A percentile compares a stretch with the other conserved stretches of the same genome.
These are phyloP conservation scores for Phytophthora fragariaefolia DNA, from an alignment of 352 stramenopile genomes.

Conservation along the genomic window DNA sequence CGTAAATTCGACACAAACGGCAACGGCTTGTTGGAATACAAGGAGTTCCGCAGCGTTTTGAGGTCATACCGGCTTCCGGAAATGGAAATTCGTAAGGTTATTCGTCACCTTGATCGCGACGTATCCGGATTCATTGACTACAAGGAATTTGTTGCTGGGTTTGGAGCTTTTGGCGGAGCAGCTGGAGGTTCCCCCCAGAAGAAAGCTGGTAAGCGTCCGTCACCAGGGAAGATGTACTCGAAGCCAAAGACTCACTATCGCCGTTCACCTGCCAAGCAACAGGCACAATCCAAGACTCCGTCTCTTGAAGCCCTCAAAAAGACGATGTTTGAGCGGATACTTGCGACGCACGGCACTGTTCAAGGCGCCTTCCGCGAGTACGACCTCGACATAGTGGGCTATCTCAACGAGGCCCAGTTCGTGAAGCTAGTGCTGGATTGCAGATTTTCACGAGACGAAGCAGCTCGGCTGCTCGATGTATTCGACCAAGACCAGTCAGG, in stretches of 20 bases:
- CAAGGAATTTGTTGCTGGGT: slow-evolving; percentile 66
- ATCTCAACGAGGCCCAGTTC: slow-evolving; percentile 51
- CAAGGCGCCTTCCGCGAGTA: slow-evolving; percentile 63
- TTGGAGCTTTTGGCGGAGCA: slow-evolving; percentile 27
- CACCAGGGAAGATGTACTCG: slow-evolving; percentile 8
- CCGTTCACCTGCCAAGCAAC: slow-evolving; percentile 21
- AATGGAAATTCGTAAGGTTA: slow-evolving; percentile 74
- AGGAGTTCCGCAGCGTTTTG: slow-evolving; percentile 70
- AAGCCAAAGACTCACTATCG: slow-evolving; percentile 23
- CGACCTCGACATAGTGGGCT: slow-evolving; percentile 47
- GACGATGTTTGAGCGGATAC: slow-evolving; percentile 47
- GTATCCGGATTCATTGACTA: slow-evolving; percentile 82
- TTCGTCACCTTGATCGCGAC: slow-evolving; percentile 67
- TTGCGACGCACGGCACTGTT: slow-evolving; percentile 50
- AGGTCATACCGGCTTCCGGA: slow-evolving; percentile 67
- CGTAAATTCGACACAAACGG: slow-evolving; percentile 74
- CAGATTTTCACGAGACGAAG: slow-evolving; percentile 39
- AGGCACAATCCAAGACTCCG: slow-evolving; percentile 25
- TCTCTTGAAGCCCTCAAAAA: slow-evolving; percentile 55
- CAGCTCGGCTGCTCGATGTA: slow-evolving; percentile 35
- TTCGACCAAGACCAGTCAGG: slow-evolving; percentile 61
- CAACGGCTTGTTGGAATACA: slow-evolving; percentile 72
- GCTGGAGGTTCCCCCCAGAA: slow-evolving; percentile 23
- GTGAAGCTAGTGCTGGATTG: slow-evolving; percentile 49
- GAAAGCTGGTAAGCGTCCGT: slow-evolving; percentile 22